Evolutionary conservation across 2,329 filamentous ascomycete species (phyloP).

Genomic region (Monilinia vaccinii-corymbosi): DNA sequence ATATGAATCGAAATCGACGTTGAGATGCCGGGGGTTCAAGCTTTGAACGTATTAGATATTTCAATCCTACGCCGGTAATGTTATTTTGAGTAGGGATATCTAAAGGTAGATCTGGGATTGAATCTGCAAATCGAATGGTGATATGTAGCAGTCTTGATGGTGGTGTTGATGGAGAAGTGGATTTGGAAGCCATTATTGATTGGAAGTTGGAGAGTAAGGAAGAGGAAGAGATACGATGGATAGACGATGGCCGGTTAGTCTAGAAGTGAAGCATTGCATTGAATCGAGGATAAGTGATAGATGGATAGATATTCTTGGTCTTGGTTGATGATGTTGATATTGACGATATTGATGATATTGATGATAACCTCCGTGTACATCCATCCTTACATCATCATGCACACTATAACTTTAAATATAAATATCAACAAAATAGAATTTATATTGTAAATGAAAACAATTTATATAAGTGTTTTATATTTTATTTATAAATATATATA

Average conservation of each 20-base stretch:
- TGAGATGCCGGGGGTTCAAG: constrained; percentile 53
- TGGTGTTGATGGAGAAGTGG: background rate
- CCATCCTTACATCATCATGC: too few relatives aligned
- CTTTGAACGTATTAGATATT: constrained; percentile 68
- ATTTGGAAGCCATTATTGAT: constrained; percentile 2
- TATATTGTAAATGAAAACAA: too few relatives aligned
- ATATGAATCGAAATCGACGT: constrained; percentile 77
- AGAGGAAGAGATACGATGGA: too few relatives aligned
- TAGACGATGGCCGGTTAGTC: background rate
- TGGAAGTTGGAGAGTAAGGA: background rate
- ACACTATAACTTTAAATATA: too few relatives aligned
- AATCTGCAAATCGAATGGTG: constrained; percentile 82
- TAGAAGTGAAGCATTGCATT: background rate
- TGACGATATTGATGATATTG: background rate
- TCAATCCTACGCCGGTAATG: constrained; percentile 70
- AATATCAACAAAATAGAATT: too few relatives aligned
- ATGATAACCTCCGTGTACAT: too few relatives aligned
- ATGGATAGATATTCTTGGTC: background rate
- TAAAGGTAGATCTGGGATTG: constrained; percentile 73
- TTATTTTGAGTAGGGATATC: constrained; percentile 58
- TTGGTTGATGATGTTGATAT: too few relatives aligned
- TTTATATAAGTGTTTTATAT: too few relatives aligned
- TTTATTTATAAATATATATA: too few relatives aligned
- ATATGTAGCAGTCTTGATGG: constrained; percentile 48
- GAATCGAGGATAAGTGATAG: background rate